These are phyloP conservation scores for Ulvella scutata DNA, from an alignment of 139 green algal genomes.

Conservation along the genomic window DNA sequence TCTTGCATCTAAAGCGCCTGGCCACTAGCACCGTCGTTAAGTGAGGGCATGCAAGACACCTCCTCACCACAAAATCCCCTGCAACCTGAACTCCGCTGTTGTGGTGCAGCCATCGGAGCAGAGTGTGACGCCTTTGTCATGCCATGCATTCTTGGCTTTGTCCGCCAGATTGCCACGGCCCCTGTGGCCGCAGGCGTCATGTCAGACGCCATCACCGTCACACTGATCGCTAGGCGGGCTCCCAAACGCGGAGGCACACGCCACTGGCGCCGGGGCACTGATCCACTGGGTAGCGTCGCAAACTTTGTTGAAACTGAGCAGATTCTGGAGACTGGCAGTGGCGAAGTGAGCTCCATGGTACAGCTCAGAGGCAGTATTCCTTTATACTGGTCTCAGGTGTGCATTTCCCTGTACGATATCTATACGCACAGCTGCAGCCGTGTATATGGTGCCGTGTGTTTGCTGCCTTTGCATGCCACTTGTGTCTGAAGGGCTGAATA, in stretches of 20 bases:
- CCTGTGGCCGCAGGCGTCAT: background rate
- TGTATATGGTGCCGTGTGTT: too few relatives aligned
- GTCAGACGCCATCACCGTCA: constrained; percentile 19
- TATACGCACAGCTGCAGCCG: too few relatives aligned
- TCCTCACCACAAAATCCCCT: background rate
- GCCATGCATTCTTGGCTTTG: constrained; percentile 52
- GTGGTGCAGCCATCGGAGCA: constrained; percentile 8
- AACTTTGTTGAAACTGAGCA: constrained; percentile 91
- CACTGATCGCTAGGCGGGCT: constrained; percentile 41
- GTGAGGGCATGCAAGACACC: background rate
- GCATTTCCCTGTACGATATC: background rate
- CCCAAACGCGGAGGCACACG: constrained; percentile 41
- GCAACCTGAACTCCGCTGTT: background rate
- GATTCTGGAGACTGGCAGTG: constrained; percentile 30
- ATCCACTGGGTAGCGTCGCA: constrained; percentile 44
- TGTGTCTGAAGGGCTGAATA: too few relatives aligned
- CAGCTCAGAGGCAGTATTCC: constrained; percentile 67
- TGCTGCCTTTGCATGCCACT: too few relatives aligned
- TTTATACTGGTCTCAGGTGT: constrained; percentile 55
- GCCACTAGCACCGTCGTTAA: too few relatives aligned
- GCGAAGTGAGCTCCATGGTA: background rate
- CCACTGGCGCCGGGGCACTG: constrained; percentile 68
- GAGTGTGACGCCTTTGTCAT: constrained; percentile 34
- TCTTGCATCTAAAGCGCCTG: too few relatives aligned
- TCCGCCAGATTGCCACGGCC: constrained; percentile 34